Evolutionary conservation across 2,329 filamentous ascomycete species (phyloP).

Genomic region (Aspergillus chevalieri): DNA sequence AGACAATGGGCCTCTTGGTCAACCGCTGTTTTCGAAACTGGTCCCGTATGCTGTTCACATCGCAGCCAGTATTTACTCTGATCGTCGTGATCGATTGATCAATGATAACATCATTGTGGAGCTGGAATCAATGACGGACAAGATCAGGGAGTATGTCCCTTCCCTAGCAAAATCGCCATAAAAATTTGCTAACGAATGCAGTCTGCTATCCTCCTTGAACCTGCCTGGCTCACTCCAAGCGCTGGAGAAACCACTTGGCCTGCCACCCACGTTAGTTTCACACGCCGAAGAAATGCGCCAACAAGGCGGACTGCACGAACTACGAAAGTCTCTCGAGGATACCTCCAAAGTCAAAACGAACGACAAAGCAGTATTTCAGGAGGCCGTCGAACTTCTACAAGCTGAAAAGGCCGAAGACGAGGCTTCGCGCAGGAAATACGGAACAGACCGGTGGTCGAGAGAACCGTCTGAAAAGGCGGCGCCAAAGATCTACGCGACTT

Average conservation of each 20-base stretch:
- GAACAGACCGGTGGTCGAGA: constrained; percentile 78
- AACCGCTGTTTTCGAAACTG: constrained; percentile 79
- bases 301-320: constrained; percentile 71
- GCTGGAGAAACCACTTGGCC: constrained; percentile 83
- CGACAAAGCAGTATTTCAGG: constrained; percentile 71
- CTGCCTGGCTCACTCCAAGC: constrained; percentile 90
- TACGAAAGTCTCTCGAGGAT: constrained; percentile 76
- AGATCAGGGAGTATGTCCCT: constrained; percentile 59
- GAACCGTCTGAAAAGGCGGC: constrained; percentile 64
- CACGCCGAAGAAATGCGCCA: constrained; percentile 93
- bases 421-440: constrained; percentile 66
- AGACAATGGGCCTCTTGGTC: constrained; percentile 72
- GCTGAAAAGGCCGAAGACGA: constrained; percentile 82
- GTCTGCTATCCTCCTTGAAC: constrained; percentile 69
- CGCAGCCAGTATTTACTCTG: constrained; percentile 90
- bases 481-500: constrained; percentile 66
- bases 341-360: constrained; percentile 82
- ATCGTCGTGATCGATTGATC: constrained; percentile 81
- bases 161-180: background rate
- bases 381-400: constrained; percentile 70
- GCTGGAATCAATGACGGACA: constrained; percentile 72
- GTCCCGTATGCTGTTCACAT: constrained; percentile 95
- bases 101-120: constrained; percentile 82
- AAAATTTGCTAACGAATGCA: constrained; percentile 15
- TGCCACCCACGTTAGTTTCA: constrained; percentile 77